Conservation (phyloP, 352 stramenopile species). For the Phytophthora pistaciae region DNA sequence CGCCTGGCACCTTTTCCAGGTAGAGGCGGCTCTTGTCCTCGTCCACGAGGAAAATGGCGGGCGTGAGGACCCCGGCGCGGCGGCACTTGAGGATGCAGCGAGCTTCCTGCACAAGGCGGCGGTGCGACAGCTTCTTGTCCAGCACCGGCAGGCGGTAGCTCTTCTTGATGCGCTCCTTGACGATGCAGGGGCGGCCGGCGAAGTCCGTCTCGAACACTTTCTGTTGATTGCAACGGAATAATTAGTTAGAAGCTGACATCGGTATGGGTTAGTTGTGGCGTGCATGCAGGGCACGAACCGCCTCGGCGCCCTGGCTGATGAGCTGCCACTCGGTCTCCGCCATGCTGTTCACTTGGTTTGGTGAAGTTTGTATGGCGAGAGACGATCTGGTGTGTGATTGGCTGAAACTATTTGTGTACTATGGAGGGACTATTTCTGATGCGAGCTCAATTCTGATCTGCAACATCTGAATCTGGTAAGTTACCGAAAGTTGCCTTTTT, state of each 20-base stretch:
- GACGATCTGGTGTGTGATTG: not conserved
- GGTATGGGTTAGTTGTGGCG: not conserved
- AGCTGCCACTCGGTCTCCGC: constrained; percentile 62
- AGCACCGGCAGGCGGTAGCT: constrained; percentile 78
- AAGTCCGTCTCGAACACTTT: constrained; percentile 86
- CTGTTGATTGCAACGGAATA: constrained; percentile 26
- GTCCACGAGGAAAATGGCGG: constrained; percentile 83
- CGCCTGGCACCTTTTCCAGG: constrained; percentile 72
- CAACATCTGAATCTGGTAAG: not conserved
- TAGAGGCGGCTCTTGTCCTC: constrained; percentile 77
- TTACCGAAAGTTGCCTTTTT: constrained; percentile 1
- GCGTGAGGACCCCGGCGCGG: constrained; percentile 74
- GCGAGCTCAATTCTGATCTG: not conserved
- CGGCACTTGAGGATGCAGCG: constrained; percentile 87
- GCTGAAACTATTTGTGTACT: not conserved
- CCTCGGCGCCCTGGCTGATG: constrained; percentile 85
- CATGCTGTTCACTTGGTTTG: constrained; percentile 33
- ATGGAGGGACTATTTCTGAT: not conserved
- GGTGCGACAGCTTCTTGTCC: constrained; percentile 84
- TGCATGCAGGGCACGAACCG: constrained; percentile 39
- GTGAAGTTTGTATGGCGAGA: constrained; percentile 17
- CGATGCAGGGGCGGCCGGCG: constrained; percentile 66
- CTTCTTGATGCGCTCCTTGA: constrained; percentile 90
- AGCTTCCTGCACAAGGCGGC: constrained; percentile 82
- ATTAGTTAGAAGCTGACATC: not conserved